Evolutionary conservation across 768 basidiomycete genomes (phyloP).

Genomic region (Mycena floridula): DNA sequence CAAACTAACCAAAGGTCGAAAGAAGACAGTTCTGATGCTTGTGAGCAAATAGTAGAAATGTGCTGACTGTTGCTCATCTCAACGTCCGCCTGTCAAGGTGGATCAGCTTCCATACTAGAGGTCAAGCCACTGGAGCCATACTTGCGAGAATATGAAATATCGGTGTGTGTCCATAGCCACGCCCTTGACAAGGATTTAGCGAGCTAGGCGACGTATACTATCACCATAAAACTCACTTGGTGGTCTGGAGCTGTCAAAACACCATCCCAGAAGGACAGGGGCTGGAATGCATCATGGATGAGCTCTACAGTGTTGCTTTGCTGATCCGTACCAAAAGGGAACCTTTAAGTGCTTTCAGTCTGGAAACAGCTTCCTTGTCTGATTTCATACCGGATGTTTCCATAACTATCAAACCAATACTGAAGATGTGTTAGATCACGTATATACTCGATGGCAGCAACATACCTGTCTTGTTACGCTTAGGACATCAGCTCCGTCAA

Average conservation of each 20-base stretch:
- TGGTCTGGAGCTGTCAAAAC: slow-evolving; percentile 47
- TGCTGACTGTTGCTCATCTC: slow-evolving; percentile 24
- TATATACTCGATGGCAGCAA: not conserved
- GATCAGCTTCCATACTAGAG: no score
- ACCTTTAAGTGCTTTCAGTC: slow-evolving; percentile 15
- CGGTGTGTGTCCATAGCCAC: slow-evolving; percentile 79
- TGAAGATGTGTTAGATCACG: slow-evolving; percentile 21
- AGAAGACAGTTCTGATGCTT: slow-evolving; percentile 35
- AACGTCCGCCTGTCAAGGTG: not conserved
- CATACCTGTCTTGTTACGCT: slow-evolving; percentile 37
- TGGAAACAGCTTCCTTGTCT: not conserved
- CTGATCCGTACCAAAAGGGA: slow-evolving; percentile 26
- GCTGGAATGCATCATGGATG: slow-evolving; percentile 78
- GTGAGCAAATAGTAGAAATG: slow-evolving; percentile 52
- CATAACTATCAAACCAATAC: slow-evolving; percentile 75
- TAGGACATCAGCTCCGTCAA: slow-evolving; percentile 44
- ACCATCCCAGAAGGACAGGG: slow-evolving; percentile 62
- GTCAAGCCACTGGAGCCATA: no score
- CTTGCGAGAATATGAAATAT: slow-evolving; percentile 68
- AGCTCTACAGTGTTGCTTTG: slow-evolving; percentile 64
- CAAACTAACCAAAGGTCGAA: slow-evolving; percentile 73
- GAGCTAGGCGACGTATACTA: no score
- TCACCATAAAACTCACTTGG: no score
- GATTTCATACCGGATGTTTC: slow-evolving; percentile 53
- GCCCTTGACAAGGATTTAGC: no score